Base-by-base conservation (phyloP, 75 land plant species). In the Cunninghamia lanceolata region DNA sequence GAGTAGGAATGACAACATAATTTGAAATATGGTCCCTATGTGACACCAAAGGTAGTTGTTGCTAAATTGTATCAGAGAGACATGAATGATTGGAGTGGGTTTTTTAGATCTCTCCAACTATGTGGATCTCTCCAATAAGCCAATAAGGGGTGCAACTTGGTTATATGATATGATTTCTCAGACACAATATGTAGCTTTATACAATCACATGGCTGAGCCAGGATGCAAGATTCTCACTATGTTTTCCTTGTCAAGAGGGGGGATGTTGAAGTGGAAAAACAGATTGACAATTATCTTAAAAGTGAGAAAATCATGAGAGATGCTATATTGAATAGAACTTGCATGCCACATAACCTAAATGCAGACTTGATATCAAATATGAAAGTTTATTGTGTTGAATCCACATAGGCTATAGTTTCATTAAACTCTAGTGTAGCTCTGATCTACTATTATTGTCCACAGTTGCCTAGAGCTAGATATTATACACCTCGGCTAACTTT, bases 161-260 rank as follows among this genome's bases (percentile, higher is more conserved):
- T 96, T 15, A 91, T 96, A 10, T 84, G 97, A 39, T 96, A 94
- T 90, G 97, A 94, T 87, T 87, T 90, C 16, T 88, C 92, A 6
- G 46, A 86, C 63, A 95, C 93, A 73, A 87, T 93, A 35, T 89
- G 93, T 53, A 94, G 98, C 82, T 94, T 91, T 86, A 96, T 96
- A 84, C 98, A 96, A 87, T 96, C 98, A 21, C 92, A 94, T 86
- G 98, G 98, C 30, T 93, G 98, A 84, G 98, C 98, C 25, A 89
- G 98, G 42, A 94, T 87, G 91, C 86, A 89, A 35, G 93, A 91
- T 50, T 95, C 98, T 14, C 91, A 92, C 10, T 96, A 89, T 79
- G 34, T 96, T 75, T 82, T 95, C 35, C 89, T 96, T 84, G 80
- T 96, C 28, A 89, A 88, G 82, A 95, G 94, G 98, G 76, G 32